A percentile compares a stretch with the other conserved stretches of the same genome.
Conservation (phyloP, 1,284 basidiomycete species). For the Cerrena zonata region DNA sequence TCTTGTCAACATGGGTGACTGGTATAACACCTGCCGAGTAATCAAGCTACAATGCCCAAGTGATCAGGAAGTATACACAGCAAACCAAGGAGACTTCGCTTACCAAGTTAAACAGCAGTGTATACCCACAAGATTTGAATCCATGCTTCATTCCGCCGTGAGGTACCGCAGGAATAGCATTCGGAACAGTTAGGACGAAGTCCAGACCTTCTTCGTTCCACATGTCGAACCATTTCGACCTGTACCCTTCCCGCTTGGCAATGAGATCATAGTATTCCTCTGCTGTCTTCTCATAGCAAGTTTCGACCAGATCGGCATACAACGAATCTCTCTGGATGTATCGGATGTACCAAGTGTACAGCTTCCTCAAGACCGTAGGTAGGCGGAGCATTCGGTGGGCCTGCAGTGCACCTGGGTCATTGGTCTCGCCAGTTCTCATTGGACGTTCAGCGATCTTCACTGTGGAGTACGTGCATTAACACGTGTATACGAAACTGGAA, state of each 20-base stretch:
- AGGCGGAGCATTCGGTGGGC: constrained; percentile 30
- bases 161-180: constrained; percentile 49
- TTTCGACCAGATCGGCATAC: constrained; percentile 40
- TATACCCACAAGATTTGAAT: constrained; percentile 27
- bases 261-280: constrained; percentile 56
- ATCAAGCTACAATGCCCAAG: constrained; percentile 48
- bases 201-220: constrained; percentile 38
- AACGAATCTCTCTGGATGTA: constrained; percentile 21
- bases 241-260: constrained; percentile 48
- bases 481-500: background rate
- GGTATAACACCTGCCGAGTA: constrained; percentile 69
- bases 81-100: constrained; percentile 20
- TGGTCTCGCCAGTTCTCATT: constrained; percentile 36
- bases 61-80: background rate
- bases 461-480: constrained; percentile 4
- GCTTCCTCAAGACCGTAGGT: constrained; percentile 34
- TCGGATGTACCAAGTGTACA: constrained; percentile 38
- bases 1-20: constrained; percentile 59
- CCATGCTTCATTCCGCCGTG: constrained; percentile 37
- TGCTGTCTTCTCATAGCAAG: constrained; percentile 39
- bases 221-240: constrained; percentile 30
- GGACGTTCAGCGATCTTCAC: constrained; percentile 27
- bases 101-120: constrained; percentile 59
- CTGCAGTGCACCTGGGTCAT: constrained; percentile 39
- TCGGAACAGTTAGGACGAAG: constrained; percentile 55